Conservation (phyloP, 805 yeast genomes). For the Nakazawaea peltata region DNA sequence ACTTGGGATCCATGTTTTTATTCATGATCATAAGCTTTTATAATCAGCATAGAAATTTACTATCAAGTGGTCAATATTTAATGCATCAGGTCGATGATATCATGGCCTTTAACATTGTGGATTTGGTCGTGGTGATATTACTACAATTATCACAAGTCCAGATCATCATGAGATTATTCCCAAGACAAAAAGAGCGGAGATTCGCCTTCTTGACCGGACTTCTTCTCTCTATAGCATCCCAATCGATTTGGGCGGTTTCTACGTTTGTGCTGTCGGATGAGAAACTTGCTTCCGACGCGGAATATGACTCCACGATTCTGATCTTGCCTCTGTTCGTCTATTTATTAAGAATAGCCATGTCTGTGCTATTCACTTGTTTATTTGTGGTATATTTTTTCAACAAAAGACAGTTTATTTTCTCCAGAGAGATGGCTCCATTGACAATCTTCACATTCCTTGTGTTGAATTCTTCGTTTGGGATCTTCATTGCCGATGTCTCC, state of each 20-base stretch:
- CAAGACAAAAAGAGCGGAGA: slow-evolving; percentile 61
- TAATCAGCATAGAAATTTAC: slow-evolving; percentile 37
- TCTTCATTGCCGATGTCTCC: slow-evolving; percentile 71
- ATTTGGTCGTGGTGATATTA: slow-evolving; percentile 47
- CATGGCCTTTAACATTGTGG: slow-evolving; percentile 43
- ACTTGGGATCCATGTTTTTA: slow-evolving; percentile 44
- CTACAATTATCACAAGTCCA: slow-evolving; percentile 66
- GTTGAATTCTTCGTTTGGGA: slow-evolving; percentile 54
- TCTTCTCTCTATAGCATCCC: slow-evolving; percentile 43
- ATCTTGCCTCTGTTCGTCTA: slow-evolving; percentile 70
- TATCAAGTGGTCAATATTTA: slow-evolving; percentile 33
- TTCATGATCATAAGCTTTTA: slow-evolving; percentile 38
- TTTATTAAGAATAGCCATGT: slow-evolving; percentile 61
- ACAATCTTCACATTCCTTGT: slow-evolving; percentile 47
- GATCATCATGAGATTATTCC: slow-evolving; percentile 58
- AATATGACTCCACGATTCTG: slow-evolving; percentile 35
- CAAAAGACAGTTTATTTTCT: slow-evolving; percentile 42
- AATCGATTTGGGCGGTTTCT: slow-evolving; percentile 64
- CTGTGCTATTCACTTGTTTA: slow-evolving; percentile 60
- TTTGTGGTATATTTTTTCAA: slow-evolving; percentile 47
- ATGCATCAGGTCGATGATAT: slow-evolving; percentile 35
- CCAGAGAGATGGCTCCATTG: slow-evolving; percentile 39
- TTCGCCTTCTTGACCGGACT: slow-evolving; percentile 53
- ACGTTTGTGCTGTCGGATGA: slow-evolving; percentile 29
- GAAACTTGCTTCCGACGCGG: slow-evolving; percentile 14